Percentiles rank a stretch among this genome's conserved stretches.
Evolutionary conservation across 192 early-diverging fungal species (phyloP).

Genomic region (Backusella tarrabulga): DNA sequence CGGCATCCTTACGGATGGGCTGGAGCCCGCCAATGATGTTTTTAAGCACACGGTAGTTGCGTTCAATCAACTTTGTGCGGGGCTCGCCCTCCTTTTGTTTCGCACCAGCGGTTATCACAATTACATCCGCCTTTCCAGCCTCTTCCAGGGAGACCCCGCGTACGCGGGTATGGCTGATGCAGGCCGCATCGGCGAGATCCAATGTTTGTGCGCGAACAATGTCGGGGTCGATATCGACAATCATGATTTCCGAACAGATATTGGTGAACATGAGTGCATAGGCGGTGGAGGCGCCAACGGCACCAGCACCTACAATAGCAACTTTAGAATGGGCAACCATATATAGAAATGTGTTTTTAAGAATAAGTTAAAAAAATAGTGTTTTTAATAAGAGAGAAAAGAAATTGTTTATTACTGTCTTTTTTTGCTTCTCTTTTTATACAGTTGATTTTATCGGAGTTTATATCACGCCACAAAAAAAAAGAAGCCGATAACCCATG

Average conservation of each 20-base stretch:
- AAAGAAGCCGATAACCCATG: background rate
- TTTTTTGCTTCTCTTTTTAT: background rate
- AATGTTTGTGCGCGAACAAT: constrained; percentile 72
- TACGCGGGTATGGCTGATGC: constrained; percentile 63
- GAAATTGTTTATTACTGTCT: background rate
- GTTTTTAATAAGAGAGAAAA: background rate
- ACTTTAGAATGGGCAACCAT: constrained; percentile 41
- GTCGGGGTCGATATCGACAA: constrained; percentile 71
- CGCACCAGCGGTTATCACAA: constrained; percentile 83
- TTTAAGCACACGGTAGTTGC: constrained; percentile 78
- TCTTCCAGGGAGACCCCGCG: constrained; percentile 61
- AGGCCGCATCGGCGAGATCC: constrained; percentile 81
- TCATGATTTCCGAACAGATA: constrained; percentile 66
- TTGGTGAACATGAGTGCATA: constrained; percentile 69
- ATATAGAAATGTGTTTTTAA: background rate
- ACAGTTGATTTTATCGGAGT: background rate
- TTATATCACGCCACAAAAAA: background rate
- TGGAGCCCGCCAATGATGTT: constrained; percentile 69
- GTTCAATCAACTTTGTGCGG: constrained; percentile 68
- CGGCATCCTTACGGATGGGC: constrained; percentile 69
- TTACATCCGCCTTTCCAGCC: constrained; percentile 80
- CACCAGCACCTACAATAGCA: constrained; percentile 76
- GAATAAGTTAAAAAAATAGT: background rate
- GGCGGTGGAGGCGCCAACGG: constrained; percentile 72
- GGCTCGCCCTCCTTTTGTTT: constrained; percentile 78